Base-by-base conservation (phyloP, 257 asterid species). In the Echium plantagineum region DNA sequence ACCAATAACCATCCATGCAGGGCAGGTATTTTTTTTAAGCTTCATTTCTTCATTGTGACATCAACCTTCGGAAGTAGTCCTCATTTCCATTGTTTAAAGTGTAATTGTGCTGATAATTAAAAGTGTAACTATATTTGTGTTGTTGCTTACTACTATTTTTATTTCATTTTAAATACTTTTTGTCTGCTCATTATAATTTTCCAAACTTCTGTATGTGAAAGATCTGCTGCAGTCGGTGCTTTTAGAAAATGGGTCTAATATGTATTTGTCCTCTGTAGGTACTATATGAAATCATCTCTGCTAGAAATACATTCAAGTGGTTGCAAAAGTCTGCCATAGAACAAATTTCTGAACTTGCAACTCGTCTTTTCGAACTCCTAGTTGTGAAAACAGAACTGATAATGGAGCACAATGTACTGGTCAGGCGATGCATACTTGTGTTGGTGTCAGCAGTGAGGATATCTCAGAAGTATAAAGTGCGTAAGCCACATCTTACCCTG, bases 261-360 rank as follows among this genome's bases (percentile, higher is more conserved):
- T 24, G 30, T 58, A 60, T 47, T 57, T 56, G 62, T 56, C 63
- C 67, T 53, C 35, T 52, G 47, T 70, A 90, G 98, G 95, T 80
- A 24, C 80, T 81, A 42, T 72, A 63, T 66, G 73, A 69, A 57
- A 58, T 87, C 8, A 74, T 81, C 67, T 66, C 82, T 35, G 74
- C 81, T 18, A 78, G 86, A 75, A 72, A 79, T 61, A 76, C 71
- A 47, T 66, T 70, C 49, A 85, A 87, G 76, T 90, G 95, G 95
- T 72, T 90, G 82, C 87, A 78, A 70, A 78, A 71, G 63, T 75
- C 72, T 78, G 94, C 91, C 22, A 66, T 83, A 75, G 98, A 85
- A 83, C 96, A 83, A 78, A 94, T 90, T 71, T 74, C 94, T 56
- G 96, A 87, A 69, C 83, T 90, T 73, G 78, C 91, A 21, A 68